These are phyloP conservation scores for Aureobasidium leucospermi DNA, from an alignment of 2,329 filamentous ascomycete species.

Conservation along the genomic window DNA sequence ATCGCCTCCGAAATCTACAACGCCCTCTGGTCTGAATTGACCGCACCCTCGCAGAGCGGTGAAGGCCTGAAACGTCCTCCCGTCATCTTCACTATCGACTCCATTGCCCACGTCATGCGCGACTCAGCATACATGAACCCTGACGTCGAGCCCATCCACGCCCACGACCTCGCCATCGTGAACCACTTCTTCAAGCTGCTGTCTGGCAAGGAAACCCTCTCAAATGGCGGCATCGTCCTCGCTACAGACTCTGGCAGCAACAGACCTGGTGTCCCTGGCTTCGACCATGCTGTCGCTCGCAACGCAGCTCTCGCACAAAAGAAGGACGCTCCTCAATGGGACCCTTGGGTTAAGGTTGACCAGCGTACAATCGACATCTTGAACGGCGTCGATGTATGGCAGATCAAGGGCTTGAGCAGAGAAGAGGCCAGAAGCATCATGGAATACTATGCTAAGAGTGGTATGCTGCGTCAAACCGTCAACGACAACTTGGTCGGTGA, in stretches of 20 bases:
- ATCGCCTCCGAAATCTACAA: constrained; percentile 73
- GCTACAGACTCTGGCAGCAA: constrained; percentile 70
- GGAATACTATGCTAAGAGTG: constrained; percentile 90
- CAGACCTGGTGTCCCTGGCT: constrained; percentile 53
- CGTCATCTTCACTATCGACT: constrained; percentile 71
- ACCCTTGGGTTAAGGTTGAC: constrained; percentile 48
- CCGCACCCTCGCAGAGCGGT: constrained; percentile 37
- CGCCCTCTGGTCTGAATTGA: constrained; percentile 75
- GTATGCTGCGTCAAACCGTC: constrained; percentile 63
- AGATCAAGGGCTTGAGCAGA: constrained; percentile 62
- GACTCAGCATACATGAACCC: constrained; percentile 67
- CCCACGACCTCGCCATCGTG: constrained; percentile 74
- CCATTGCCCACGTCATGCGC: constrained; percentile 73
- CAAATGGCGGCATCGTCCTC: constrained; percentile 73
- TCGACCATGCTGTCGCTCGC: constrained; percentile 42
- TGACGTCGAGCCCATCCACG: constrained; percentile 67
- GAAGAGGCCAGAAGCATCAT: constrained; percentile 70
- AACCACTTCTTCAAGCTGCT: constrained; percentile 68
- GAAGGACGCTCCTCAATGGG: constrained; percentile 37
- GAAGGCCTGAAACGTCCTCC: constrained; percentile 45
- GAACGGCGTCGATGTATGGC: constrained; percentile 41
- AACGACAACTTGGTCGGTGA: constrained; percentile 66
- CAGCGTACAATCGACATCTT: constrained; percentile 42
- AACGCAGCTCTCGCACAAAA: constrained; percentile 21
- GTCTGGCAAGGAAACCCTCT: constrained; percentile 46